phyloP scores from a whole-genome alignment of 768 basidiomycete genomes.

The Mycena capillaripes region DNA sequence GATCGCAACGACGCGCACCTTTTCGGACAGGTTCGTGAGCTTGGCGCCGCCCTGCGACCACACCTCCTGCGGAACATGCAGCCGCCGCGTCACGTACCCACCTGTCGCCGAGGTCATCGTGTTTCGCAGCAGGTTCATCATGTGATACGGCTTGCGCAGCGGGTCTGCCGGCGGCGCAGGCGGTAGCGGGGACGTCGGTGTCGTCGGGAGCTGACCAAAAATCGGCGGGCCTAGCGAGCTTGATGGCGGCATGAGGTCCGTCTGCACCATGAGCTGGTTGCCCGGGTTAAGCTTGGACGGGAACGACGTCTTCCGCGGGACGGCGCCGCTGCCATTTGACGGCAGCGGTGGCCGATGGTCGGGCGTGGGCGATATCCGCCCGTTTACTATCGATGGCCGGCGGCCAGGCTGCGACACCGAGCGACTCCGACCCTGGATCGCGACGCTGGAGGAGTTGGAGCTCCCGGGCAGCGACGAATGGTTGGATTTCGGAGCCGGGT shows the following conservation, averaged over 20 bases:
- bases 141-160: slow-evolving; percentile 88
- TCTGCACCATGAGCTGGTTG: slow-evolving; percentile 64
- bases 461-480: slow-evolving; percentile 58
- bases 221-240: slow-evolving; percentile 62
- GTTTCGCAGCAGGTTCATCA: slow-evolving; percentile 85
- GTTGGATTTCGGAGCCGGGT: slow-evolving; percentile 50
- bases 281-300: slow-evolving; percentile 71
- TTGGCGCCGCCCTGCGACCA: slow-evolving; percentile 95
- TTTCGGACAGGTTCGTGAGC: slow-evolving; percentile 84
- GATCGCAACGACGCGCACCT: slow-evolving; percentile 87
- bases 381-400: slow-evolving; percentile 70
- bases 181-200: slow-evolving; percentile 85
- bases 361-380: slow-evolving; percentile 62
- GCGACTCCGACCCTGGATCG: slow-evolving; percentile 64
- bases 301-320: slow-evolving; percentile 71
- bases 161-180: slow-evolving; percentile 79
- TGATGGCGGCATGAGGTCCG: slow-evolving; percentile 57
- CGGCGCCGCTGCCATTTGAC: slow-evolving; percentile 51
- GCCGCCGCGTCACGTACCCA: slow-evolving; percentile 88
- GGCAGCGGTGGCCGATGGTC: slow-evolving; percentile 71
- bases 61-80: slow-evolving; percentile 91
- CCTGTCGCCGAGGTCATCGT: slow-evolving; percentile 87
- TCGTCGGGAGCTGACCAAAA: slow-evolving; percentile 74
- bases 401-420: slow-evolving; percentile 86
- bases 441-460: slow-evolving; percentile 45